Evolutionary conservation across 306 rosid genomes (phyloP).

Genomic region (Medicago ruthenica): DNA sequence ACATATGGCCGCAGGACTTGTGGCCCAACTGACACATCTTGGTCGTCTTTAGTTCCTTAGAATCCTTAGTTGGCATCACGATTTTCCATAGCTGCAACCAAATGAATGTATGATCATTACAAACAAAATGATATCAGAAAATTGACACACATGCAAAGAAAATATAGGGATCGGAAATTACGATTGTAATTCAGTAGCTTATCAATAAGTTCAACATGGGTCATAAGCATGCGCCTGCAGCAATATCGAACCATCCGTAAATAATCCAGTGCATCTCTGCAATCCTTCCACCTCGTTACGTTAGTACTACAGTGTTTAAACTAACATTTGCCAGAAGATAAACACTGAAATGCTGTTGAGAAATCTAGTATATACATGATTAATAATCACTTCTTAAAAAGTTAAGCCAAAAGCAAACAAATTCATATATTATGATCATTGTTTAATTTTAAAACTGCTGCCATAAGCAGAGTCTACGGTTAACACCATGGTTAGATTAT

Average conservation of each 20-base stretch:
- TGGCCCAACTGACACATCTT: conserved; percentile 33
- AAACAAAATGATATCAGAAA: conserved; percentile 11
- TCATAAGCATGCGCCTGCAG: conserved; percentile 97
- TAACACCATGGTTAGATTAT: too few relatives aligned
- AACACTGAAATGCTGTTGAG: not conserved
- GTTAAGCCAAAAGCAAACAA: conserved; percentile 2
- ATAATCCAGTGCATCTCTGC: conserved; percentile 92
- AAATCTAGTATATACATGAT: not conserved
- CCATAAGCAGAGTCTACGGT: not conserved
- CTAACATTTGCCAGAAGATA: not conserved
- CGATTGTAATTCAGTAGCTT: conserved; percentile 95
- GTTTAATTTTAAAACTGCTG: not conserved
- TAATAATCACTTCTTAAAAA: not conserved
- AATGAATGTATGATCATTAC: conserved; percentile 11
- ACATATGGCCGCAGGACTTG: not conserved
- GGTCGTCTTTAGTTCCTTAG: conserved; percentile 12
- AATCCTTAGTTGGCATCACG: conserved; percentile 56
- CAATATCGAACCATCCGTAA: conserved; percentile 91
- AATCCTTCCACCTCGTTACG: conserved; percentile 39
- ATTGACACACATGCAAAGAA: not conserved
- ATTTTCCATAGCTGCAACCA: conserved; percentile 74
- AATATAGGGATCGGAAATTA: conserved; percentile 45
- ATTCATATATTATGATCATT: not conserved
- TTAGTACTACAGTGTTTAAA: conserved; percentile 2
- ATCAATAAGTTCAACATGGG: conserved; percentile 96